phyloP scores from a whole-genome alignment of 2,329 filamentous ascomycete species.

The Aureobasidium vineae region DNA sequence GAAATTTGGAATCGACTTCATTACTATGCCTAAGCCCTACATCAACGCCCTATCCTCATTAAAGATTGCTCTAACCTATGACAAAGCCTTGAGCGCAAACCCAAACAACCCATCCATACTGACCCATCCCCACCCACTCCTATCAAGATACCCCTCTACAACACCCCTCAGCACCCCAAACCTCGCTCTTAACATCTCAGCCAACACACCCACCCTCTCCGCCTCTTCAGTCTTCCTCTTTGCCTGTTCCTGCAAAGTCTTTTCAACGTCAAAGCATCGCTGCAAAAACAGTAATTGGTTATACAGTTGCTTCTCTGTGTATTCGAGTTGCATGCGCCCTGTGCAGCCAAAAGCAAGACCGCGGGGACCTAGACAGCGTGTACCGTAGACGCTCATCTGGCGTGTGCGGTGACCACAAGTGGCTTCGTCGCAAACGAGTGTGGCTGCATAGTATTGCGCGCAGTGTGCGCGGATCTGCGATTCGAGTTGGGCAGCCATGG shows the following conservation, averaged over 20 bases:
- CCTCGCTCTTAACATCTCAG: constrained; percentile 75
- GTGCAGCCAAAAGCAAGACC: constrained; percentile 81
- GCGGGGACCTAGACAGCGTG: constrained; percentile 81
- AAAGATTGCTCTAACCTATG: too few relatives aligned
- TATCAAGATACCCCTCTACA: constrained; percentile 58
- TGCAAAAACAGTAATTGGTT: constrained; percentile 91
- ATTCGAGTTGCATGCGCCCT: constrained; percentile 85
- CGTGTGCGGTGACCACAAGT: constrained; percentile 83
- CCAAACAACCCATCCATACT: constrained; percentile 51
- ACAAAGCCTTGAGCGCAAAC: constrained; percentile 41
- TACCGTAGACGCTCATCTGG: constrained; percentile 90
- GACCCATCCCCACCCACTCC: constrained; percentile 44
- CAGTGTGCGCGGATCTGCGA: constrained; percentile 75
- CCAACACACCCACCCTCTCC: constrained; percentile 64
- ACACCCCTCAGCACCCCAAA: constrained; percentile 74
- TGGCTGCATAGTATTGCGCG: constrained; percentile 85
- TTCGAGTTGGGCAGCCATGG: constrained; percentile 83
- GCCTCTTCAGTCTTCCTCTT: constrained; percentile 59
- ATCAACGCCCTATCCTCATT: not conserved
- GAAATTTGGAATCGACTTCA: too few relatives aligned
- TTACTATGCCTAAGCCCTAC: too few relatives aligned
- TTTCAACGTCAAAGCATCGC: constrained; percentile 84
- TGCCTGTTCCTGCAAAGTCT: constrained; percentile 42
- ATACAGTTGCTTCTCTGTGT: constrained; percentile 84
- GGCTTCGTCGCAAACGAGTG: constrained; percentile 85